These are phyloP conservation scores for Vitis vinifera DNA, from an alignment of 164 flowering plant species.

Conservation along the genomic window DNA sequence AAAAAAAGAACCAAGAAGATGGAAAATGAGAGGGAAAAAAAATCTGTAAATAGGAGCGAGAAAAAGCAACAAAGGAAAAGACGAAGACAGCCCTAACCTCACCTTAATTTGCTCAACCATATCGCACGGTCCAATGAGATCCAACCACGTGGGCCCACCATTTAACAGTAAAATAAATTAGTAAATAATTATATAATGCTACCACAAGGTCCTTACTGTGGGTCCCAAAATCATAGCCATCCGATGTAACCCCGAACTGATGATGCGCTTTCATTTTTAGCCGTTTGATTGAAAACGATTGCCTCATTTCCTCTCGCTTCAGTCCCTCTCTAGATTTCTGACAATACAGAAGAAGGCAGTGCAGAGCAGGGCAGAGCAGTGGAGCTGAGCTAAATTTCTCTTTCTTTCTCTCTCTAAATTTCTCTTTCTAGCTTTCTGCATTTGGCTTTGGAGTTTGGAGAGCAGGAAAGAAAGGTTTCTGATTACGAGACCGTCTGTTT, in stretches of 20 bases:
- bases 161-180: no score
- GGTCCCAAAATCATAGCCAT: neutral
- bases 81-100: no score
- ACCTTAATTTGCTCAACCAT: no score
- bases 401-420: neutral
- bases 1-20: neutral
- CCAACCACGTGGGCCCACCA: no score
- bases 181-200: no score
- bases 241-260: conserved; percentile 4
- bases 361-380: no score
- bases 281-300: conserved; percentile 19
- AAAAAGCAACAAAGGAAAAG: conserved; percentile 28
- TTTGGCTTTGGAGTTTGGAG: conserved; percentile 14
- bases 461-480: neutral
- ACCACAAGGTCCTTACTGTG: neutral
- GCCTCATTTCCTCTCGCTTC: conserved; percentile 6
- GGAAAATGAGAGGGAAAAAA: no score
- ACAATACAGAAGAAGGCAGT: no score
- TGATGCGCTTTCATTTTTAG: neutral
- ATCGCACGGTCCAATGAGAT: no score
- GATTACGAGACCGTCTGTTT: conserved; percentile 7
- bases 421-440: neutral
- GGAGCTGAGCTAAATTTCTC: neutral
- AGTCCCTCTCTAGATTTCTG: conserved; percentile 1
- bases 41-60: conserved; percentile 53